Evolutionary conservation across 179 eudicot genomes (phyloP), one percentile per base, ranked within the genome.

Genomic region (Silene coronaria): DNA sequence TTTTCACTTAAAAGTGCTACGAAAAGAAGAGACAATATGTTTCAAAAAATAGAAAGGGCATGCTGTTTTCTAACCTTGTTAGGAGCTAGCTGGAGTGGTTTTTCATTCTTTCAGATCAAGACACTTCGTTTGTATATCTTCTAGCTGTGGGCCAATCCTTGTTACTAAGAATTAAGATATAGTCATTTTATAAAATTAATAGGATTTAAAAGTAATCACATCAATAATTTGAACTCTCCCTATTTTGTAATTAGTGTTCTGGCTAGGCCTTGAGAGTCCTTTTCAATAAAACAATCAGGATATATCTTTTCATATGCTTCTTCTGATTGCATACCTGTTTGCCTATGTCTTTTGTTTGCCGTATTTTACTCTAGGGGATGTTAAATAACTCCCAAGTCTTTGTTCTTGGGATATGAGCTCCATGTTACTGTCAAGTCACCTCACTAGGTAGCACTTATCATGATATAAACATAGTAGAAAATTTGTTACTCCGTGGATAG

Each of bases 381-480:
- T 68, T 68, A 17, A 68, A 68, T 68, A 38, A 38, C 19, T n/a
- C 42, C 9, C 38, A 64, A 64, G 72, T 42, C 72, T 68, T 68
- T 36, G 72, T 38, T 68, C 23, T 4, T 42, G 55, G 27, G 58
- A 12, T 69, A 23, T 42, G 58, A 69, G 48, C 58, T 69, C 19
- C 72, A 45, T 69, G 58, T 13, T 30, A 64, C 12, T 5, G 68
- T 24, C 17, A 27, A 26, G 9, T 45, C 68, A 28, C 28, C 68
- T 64, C 42, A 64, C 68, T 64, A 30, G 4, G 28, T 26, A 30
- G 42, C 57, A 67, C 24, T 67, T 19, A 62, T 14, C 67, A 23
- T 5, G 32, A 62, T 13, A 67, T 70, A 28, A 51, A 23, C 13
- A 3, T 48, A 3, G 45, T 53, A 55, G 11, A 17, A 53, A 71